Percentiles rank a stretch among this genome's conserved stretches.
Evolutionary conservation across 352 stramenopile genomes (phyloP).

Genomic region (Phytophthora megakarya): DNA sequence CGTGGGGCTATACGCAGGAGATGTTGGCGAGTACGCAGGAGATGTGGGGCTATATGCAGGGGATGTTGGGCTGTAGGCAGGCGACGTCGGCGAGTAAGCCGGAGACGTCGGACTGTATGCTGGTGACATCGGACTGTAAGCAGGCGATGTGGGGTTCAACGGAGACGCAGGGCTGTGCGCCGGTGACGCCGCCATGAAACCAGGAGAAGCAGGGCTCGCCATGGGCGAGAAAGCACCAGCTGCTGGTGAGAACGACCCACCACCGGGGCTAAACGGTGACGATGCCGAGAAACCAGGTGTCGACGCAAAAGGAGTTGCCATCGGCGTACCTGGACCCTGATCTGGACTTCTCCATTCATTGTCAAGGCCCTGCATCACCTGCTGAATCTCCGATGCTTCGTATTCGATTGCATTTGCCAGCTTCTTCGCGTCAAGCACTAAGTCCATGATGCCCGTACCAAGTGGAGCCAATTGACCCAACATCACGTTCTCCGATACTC

Average conservation of each 20-base stretch:
- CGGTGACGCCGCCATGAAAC: slow-evolving; percentile 76
- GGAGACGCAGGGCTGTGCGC: slow-evolving; percentile 77
- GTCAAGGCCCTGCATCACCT: slow-evolving; percentile 90
- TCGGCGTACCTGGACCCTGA: slow-evolving; percentile 75
- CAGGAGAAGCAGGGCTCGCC: slow-evolving; percentile 76
- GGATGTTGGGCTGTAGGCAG: slow-evolving; percentile 82
- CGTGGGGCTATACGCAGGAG: slow-evolving; percentile 72
- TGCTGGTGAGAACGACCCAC: slow-evolving; percentile 90
- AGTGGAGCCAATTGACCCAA: slow-evolving; percentile 96
- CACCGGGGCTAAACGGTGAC: slow-evolving; percentile 84
- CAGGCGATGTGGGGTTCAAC: slow-evolving; percentile 79
- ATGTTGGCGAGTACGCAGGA: slow-evolving; percentile 79
- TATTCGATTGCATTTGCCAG: slow-evolving; percentile 97
- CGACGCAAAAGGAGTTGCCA: slow-evolving; percentile 83
- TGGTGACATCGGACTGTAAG: slow-evolving; percentile 89
- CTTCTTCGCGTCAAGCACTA: slow-evolving; percentile 98
- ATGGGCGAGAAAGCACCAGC: slow-evolving; percentile 86
- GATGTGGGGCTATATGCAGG: slow-evolving; percentile 76
- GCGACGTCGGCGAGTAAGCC: slow-evolving; percentile 77
- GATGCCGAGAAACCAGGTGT: slow-evolving; percentile 90
- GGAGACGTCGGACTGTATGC: slow-evolving; percentile 87
- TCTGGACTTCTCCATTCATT: slow-evolving; percentile 91
- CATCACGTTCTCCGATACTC: slow-evolving; percentile 99
- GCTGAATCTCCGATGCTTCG: slow-evolving; percentile 92
- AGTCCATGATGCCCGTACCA: slow-evolving; percentile 97